Base-by-base conservation (phyloP, 345 rosid species). In the Carallia pectinifolia region DNA sequence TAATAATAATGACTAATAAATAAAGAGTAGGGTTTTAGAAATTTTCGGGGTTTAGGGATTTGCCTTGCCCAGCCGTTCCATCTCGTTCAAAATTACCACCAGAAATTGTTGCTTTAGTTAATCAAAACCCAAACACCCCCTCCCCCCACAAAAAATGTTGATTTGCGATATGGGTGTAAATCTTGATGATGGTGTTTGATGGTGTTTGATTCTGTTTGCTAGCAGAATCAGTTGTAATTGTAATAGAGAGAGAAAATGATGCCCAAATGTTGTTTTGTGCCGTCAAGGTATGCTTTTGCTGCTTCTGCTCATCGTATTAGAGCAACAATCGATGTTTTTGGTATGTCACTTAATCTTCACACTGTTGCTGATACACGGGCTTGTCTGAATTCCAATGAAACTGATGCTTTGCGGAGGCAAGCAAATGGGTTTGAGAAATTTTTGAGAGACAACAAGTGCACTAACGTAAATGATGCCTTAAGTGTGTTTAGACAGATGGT, bases 401-500 rank as follows among this genome's bases (percentile, higher is more conserved):
- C 34, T 56, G 60, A 27, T 19, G 9, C 31, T 56, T 27, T 15
- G 33, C 10, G 27, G 2, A 56, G 7, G 31, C 4, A 33, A 15
- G 60, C 31, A 56, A 23, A 56, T 7, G 29, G 60, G 60, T 56
- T 27, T 56, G 60, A 9, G 3, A 56, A 56, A 8, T 27, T 56
- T 30, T 23, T 56, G 33, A 27, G 60, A 56, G 23, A 23, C 23
- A 9, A 23, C 1, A 56, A 56, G 60, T 56, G 15, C 33, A 56
- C 1, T 56, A 56, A 56, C 31, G 2, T 64, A 58, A 38, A 72
- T 5, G 58, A 56, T 36, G 64, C 65, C 30, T 27, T 65, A 0
- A 7, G 44, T 56, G 65, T 36, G n/a, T 72, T 72, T 29, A n/a
- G 33, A n/a, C 30, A 36, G 10, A 72, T 72, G 59, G 37, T 62